These are phyloP conservation scores for Pichia ethanolica DNA, from an alignment of 805 yeast genomes.

Conservation along the genomic window DNA sequence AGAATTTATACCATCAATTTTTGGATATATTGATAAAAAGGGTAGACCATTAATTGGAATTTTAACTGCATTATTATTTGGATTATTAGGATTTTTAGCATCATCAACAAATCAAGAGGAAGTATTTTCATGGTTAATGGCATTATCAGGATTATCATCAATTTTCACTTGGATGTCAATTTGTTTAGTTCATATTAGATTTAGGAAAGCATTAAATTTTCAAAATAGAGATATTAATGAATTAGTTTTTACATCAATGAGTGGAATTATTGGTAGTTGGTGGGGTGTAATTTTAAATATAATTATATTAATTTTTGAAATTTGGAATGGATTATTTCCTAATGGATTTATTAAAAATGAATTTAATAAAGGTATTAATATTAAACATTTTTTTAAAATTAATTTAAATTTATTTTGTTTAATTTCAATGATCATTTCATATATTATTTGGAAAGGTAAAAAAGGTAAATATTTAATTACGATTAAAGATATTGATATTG, in stretches of 20 bases:
- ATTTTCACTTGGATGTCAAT: slow-evolving; percentile 67
- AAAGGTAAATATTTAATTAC: slow-evolving; percentile 37
- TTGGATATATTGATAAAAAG: slow-evolving; percentile 57
- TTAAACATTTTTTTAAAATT: slow-evolving; percentile 48
- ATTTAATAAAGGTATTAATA: slow-evolving; percentile 30
- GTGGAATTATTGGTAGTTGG: slow-evolving; percentile 57
- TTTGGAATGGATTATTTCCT: slow-evolving; percentile 74
- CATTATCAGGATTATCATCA: slow-evolving; percentile 64
- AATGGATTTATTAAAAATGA: background rate
- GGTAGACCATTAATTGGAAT: slow-evolving; percentile 72
- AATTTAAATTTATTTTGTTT: slow-evolving; percentile 56
- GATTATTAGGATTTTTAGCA: slow-evolving; percentile 50
- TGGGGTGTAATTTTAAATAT: slow-evolving; percentile 49
- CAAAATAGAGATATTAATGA: slow-evolving; percentile 61
- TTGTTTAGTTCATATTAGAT: slow-evolving; percentile 54
- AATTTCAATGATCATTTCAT: slow-evolving; percentile 34
- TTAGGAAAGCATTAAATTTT: slow-evolving; percentile 50
- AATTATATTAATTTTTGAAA: slow-evolving; percentile 58
- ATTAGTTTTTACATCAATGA: slow-evolving; percentile 52
- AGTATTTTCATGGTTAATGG: slow-evolving; percentile 66
- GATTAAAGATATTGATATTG: slow-evolving; percentile 44
- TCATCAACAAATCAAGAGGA: slow-evolving; percentile 44
- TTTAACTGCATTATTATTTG: slow-evolving; percentile 39
- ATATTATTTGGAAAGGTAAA: slow-evolving; percentile 30
- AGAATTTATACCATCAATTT: slow-evolving; percentile 50